phyloP scores from a whole-genome alignment of 257 asterid species.

The Agastache rugosa region DNA sequence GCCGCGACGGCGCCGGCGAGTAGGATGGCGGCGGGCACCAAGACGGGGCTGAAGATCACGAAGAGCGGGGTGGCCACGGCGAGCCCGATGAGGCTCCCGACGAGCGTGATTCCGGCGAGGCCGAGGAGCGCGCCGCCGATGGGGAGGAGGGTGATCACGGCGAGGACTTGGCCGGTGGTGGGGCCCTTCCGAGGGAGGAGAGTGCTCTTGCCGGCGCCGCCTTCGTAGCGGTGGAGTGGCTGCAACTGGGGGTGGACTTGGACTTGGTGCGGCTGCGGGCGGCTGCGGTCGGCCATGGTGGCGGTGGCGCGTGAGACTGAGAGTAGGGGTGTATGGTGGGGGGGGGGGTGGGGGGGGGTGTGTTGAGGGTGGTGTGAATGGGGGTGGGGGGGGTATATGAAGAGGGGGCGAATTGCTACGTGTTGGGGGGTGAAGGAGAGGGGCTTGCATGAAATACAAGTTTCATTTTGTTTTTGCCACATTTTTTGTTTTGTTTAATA shows the following conservation, averaged over 20 bases:
- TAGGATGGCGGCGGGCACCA: constrained; percentile 71
- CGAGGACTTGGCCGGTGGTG: constrained; percentile 60
- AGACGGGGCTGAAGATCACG: constrained; percentile 75
- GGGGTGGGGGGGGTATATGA: constrained; percentile 30
- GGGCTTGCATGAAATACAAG: constrained; percentile 71
- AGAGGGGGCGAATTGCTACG: constrained; percentile 54
- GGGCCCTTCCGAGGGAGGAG: constrained; percentile 63
- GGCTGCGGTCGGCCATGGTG: constrained; percentile 59
- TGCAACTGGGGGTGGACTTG: constrained; percentile 55
- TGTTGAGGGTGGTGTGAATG: background rate
- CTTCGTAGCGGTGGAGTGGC: constrained; percentile 43
- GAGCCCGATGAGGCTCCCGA: constrained; percentile 66
- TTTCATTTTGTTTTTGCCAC: constrained; percentile 50
- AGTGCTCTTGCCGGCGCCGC: constrained; percentile 39
- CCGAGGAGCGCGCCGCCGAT: constrained; percentile 64
- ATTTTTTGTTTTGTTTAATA: background rate
- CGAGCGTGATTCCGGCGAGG: constrained; percentile 67
- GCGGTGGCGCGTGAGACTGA: constrained; percentile 8
- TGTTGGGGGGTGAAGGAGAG: constrained; percentile 52
- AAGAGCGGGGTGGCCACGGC: constrained; percentile 74
- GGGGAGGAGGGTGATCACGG: constrained; percentile 69
- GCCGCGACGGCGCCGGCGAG: constrained; percentile 67
- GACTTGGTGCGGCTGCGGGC: constrained; percentile 60
- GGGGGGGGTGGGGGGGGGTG: background rate
- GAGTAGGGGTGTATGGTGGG: background rate